Percentiles rank a stretch among this genome's conserved stretches.
phyloP scores from a whole-genome alignment of 1,284 basidiomycete species.

The Mycena citricolor region DNA sequence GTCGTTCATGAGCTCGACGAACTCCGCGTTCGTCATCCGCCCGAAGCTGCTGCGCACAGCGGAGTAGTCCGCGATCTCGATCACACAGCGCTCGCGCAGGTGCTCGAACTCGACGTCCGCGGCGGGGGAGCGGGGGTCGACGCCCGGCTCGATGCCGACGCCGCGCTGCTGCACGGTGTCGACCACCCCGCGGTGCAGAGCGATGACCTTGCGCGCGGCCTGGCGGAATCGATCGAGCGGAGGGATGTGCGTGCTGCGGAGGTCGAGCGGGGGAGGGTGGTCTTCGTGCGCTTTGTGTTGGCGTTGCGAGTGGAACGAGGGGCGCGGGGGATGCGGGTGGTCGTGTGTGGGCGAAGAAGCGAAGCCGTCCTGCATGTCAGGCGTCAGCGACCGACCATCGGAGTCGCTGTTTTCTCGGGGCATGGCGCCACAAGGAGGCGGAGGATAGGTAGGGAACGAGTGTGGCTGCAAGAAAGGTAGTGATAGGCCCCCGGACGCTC shows the following conservation, averaged over 20 bases:
- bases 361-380: constrained; percentile 14
- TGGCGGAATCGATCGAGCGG: constrained; percentile 43
- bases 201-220: constrained; percentile 47
- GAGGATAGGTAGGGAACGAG: too few relatives aligned
- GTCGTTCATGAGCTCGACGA: constrained; percentile 49
- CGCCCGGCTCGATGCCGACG: constrained; percentile 61
- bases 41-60: constrained; percentile 46
- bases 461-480: too few relatives aligned
- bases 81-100: constrained; percentile 56
- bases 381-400: constrained; percentile 31
- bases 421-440: too few relatives aligned
- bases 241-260: constrained; percentile 11
- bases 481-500: too few relatives aligned
- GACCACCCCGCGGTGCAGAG: constrained; percentile 40
- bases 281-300: constrained; percentile 2
- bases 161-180: constrained; percentile 32
- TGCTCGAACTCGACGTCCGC: constrained; percentile 49
- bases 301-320: constrained; percentile 5
- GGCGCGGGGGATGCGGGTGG: not conserved
- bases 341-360: constrained; percentile 16
- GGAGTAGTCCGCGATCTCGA: constrained; percentile 64
- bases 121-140: constrained; percentile 50
- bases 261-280: constrained; percentile 1
- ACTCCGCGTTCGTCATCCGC: constrained; percentile 53
- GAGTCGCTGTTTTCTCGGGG: constrained; percentile 49